Evolutionary conservation across 805 yeast genomes (phyloP), one percentile per base, ranked within the genome.

Genomic region (Candida morakotiae): DNA sequence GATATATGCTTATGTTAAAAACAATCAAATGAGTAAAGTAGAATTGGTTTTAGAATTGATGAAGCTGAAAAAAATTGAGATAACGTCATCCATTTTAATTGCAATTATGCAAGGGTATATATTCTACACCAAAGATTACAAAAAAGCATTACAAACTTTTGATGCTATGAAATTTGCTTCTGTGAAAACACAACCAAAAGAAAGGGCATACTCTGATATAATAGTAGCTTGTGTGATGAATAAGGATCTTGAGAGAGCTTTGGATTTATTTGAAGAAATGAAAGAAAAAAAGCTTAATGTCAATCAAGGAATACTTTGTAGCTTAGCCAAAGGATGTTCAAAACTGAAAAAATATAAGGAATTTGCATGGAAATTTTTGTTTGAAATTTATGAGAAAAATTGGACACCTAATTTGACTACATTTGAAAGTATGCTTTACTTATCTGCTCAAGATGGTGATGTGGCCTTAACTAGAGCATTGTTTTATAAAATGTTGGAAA

Each of bases 141-240:
- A 65, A 13, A 79, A 82, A 43, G 95, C 95, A 0, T 73, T 75
- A 39, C 79, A 79, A 31, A 65, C 85, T 2, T 93, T 93, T 59
- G 87, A 83, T 46, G 77, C 87, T 43, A 79, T 93, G 88, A 91
- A 87, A 53, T 91, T 86, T 55, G 56, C 83, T 46, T 78, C 93
- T 1, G 51, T 67, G 4, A 63, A 67, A 19, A 77, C 88, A 11
- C 71, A 76, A 34, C 96, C 98, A 0, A 83, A 79, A 33, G 51
- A 75, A 0, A 58, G 62, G 13, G 76, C 88, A 1, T 93, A 88
- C 56, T 79, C 81, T 40, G 75, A 83, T 5, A 76, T 88, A 67
- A 75, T 91, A 9, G 69, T 79, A 9, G 66, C 86, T 6, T 79
- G 84, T 44, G 75, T 81, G 3, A 73, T 74, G 44, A 71, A 76